Base-by-base conservation (phyloP, 768 basidiomycete genomes). In the Naganishia vaughanmartiniae region DNA sequence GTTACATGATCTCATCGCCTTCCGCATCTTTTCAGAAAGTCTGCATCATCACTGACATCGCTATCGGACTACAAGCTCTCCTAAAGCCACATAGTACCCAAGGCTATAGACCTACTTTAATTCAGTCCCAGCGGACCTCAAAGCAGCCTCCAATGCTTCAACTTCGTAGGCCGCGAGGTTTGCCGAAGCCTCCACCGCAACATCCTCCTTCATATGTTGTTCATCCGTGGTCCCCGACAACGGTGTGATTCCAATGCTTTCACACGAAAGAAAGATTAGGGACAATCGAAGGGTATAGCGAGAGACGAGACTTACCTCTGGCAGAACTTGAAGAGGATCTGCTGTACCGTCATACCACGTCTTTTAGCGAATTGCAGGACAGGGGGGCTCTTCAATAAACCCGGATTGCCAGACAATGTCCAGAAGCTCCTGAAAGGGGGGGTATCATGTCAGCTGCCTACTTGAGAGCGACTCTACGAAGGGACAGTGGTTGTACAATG, bases 401-500 rank as follows among this genome's bases (percentile, higher is more conserved):
- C 82, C 4, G 90, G 88, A 2, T 90, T 89, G n/a, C 90, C 89
- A 0, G 89, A 85, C 28, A 93, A 81, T 28, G 92, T 92, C 91
- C 92, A 92, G 80, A 93, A 91, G 74, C 90, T 91, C 26, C 60
- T 63, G 36, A 17, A n/a, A 15, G 39, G 2, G 36, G 7, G 24
- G 48, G 14, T 15, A 15, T 7, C 7, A 46, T 21, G 21, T n/a
- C n/a, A 21, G 21, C 2, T 21, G 48, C 24, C 2, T 26, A n/a
- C 4, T 51, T 14, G 24, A 51, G 21, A 51, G 48, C 48, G 21
- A 4, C 7, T 51, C 17, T 15, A 15, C 45, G 21, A 46, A 9
- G 4, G 4, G 45, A 46, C 21, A 4, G 4, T 46, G 1, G 48
- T n/a, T n/a, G 24, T 51, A 12, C 48, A 51, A 51, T 17, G 24